Evolutionary conservation across 345 rosid species (phyloP), one percentile per base, ranked within the genome.

Genomic region (Eutrema yunnanense): DNA sequence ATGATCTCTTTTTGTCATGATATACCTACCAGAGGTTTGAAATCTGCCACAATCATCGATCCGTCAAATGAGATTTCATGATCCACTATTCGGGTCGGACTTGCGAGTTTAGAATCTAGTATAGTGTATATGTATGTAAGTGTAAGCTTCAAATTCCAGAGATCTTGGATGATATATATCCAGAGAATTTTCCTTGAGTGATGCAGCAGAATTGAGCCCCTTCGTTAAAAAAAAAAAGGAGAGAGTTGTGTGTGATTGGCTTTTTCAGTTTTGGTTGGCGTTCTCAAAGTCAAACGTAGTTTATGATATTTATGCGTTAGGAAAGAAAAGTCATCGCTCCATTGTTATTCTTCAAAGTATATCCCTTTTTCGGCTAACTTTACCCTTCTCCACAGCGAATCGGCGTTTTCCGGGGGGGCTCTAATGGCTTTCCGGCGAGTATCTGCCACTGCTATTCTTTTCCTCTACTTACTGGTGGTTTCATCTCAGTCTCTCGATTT

Each of bases 401-500:
- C 61, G 59, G 63, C 10, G 10, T 49, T 52, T 11, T 11, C 11
- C 73, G 30, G 9, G 34, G 4, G 7, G 16, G 16, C 16, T 64
- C 69, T 4, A 63, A 87, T 86, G 93, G 78, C 19, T 72, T 19
- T 11, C 83, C 86, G 85, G 83, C 88, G 81, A 52, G 0, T 65
- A 5, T 47, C 77, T 1, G 1, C 79, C 57, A 11, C 79, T 27
- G 8, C 82, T 4, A 2, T 73, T 1, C 61, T 87, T 16, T 78
- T 92, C 42, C 75, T 86, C n/a, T 81, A 67, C 80, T 79, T 96
- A 42, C 34, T 84, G 2, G 41, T 82, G 2, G 43, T 82, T 47
- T 88, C 95, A 36, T 81, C 92, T 7, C 85, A 88, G 3, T 83
- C 96, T 9, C 76, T 80, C 22, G 73, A 79, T 22, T 73, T 78